Evolutionary conservation across 2,329 filamentous ascomycete genomes (phyloP).

Genomic region (Calonectria ilicicola): DNA sequence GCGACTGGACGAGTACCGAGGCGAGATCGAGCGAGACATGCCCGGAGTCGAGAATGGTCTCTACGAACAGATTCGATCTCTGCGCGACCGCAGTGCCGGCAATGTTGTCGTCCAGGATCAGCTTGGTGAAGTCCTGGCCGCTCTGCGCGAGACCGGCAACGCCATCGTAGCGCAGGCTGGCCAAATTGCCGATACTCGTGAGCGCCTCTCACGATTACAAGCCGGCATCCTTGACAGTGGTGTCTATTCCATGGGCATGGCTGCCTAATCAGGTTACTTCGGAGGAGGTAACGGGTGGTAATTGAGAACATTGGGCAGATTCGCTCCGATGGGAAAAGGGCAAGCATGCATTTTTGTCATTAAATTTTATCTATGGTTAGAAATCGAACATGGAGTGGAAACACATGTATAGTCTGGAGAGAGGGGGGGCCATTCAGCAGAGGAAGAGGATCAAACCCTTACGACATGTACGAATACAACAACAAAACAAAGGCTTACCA

Average conservation of each 20-base stretch:
- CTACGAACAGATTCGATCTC: slow-evolving; percentile 55
- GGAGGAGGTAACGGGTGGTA: neutral
- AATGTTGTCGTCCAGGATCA: slow-evolving; percentile 51
- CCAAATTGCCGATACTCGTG: slow-evolving; percentile 57
- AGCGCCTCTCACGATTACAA: slow-evolving; percentile 55
- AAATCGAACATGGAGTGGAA: slow-evolving; percentile 2
- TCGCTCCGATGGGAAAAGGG: slow-evolving; percentile 23
- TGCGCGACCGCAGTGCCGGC: slow-evolving; percentile 50
- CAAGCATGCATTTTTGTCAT: slow-evolving; percentile 20
- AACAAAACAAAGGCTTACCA: slow-evolving; percentile 16
- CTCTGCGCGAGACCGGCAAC: slow-evolving; percentile 54
- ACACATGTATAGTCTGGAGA: slow-evolving; percentile 1
- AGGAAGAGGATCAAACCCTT: slow-evolving; percentile 29
- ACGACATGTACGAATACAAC: slow-evolving; percentile 45
- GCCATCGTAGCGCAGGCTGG: slow-evolving; percentile 56
- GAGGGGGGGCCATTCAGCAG: slow-evolving; percentile 18
- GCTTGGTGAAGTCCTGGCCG: slow-evolving; percentile 52
- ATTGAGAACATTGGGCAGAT: slow-evolving; percentile 23
- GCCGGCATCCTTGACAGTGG: slow-evolving; percentile 55
- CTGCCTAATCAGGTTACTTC: slow-evolving; percentile 33
- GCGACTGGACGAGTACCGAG: slow-evolving; percentile 58
- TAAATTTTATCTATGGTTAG: neutral
- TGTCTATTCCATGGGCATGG: slow-evolving; percentile 49
- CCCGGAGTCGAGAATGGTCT: slow-evolving; percentile 60
- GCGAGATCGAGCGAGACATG: slow-evolving; percentile 61